Evolutionary conservation across 2,329 filamentous ascomycete genomes (phyloP).

Genomic region (Fusarium dlaminii): DNA sequence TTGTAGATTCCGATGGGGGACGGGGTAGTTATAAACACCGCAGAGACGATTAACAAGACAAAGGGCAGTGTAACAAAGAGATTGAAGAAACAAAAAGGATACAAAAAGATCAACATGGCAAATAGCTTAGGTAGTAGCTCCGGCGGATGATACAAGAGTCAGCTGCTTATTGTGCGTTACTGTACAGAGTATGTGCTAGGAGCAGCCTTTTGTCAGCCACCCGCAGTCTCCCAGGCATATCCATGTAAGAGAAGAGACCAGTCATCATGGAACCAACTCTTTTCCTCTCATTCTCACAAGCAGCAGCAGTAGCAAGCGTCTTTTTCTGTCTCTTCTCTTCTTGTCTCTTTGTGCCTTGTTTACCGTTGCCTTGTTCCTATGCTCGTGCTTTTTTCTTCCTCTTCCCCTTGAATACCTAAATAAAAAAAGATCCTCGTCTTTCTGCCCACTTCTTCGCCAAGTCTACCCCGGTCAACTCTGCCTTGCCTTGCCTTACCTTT

Average conservation of each 20-base stretch:
- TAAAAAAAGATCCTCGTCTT: neutral
- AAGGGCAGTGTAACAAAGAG: conserved; percentile 4
- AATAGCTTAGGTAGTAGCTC: neutral
- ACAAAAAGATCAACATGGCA: neutral
- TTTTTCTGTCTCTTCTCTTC: neutral
- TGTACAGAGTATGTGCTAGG: neutral
- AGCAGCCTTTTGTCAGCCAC: conserved; percentile 21
- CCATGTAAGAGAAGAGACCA: conserved; percentile 15
- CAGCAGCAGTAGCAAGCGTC: neutral
- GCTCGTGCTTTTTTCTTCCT: neutral
- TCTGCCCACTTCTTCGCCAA: conserved; percentile 34
- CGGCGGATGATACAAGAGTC: conserved; percentile 11
- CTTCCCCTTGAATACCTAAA: neutral
- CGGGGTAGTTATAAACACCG: neutral
- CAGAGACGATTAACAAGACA: neutral
- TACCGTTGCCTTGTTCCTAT: conserved; percentile 5
- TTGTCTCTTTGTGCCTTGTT: conserved; percentile 18
- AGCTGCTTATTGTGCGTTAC: conserved; percentile 15
- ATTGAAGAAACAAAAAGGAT: neutral
- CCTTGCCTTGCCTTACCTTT: neutral
- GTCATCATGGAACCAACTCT: conserved; percentile 9
- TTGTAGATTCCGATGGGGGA: neutral
- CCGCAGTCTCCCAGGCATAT: conserved; percentile 32
- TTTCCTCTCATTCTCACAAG: neutral
- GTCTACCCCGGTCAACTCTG: conserved; percentile 19